Evolutionary conservation across 495 filamentous ascomycete species (phyloP).

Genomic region (Aspergillus ostianus): DNA sequence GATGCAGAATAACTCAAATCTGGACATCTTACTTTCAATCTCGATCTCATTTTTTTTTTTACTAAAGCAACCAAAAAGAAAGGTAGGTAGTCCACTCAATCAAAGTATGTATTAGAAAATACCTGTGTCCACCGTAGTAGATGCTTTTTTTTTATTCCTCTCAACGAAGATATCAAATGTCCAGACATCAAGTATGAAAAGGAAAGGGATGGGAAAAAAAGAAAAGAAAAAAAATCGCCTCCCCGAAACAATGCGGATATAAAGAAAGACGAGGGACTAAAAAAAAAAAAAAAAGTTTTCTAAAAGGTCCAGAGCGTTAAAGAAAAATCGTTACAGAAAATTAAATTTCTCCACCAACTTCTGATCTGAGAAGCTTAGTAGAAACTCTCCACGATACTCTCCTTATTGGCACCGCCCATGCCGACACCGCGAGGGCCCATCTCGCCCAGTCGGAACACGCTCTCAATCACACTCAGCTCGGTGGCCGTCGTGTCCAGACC

Average conservation of each 20-base stretch:
- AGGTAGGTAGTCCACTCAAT: neutral
- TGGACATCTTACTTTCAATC: no score
- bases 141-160: no score
- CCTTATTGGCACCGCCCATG: slow-evolving; percentile 78
- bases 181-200: neutral
- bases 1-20: no score
- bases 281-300: neutral
- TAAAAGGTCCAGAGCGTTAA: slow-evolving; percentile 2
- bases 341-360: neutral
- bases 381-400: slow-evolving; percentile 97
- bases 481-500: slow-evolving; percentile 95
- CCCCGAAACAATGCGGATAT: neutral
- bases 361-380: slow-evolving; percentile 54
- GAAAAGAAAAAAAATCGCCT: neutral
- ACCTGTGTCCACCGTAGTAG: neutral
- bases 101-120: neutral
- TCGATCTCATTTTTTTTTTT: no score
- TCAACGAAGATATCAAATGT: no score
- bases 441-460: slow-evolving; percentile 91
- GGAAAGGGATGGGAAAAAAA: no score
- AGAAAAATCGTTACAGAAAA: neutral
- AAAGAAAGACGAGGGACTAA: neutral
- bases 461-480: slow-evolving; percentile 93
- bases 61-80: no score
- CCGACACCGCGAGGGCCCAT: slow-evolving; percentile 51